phyloP scores from a whole-genome alignment of 164 flowering plant genomes.

The Protea cynaroides region DNA sequence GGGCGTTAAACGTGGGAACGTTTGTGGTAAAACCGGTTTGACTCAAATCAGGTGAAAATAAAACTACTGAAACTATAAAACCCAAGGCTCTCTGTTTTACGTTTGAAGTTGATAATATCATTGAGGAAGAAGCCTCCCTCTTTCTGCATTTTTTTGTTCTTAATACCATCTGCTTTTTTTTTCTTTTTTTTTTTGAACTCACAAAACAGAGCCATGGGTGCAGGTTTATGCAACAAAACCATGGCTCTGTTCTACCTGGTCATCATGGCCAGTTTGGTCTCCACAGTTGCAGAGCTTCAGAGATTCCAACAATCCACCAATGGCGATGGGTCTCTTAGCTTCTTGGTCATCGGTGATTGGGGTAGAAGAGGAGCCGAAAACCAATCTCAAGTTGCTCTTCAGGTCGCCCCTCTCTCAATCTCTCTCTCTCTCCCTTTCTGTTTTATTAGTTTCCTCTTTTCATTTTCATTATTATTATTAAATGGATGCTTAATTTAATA shows the following conservation, averaged over 20 bases:
- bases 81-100: too few species aligned
- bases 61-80: too few species aligned
- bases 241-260: neutral
- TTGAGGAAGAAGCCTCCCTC: too few species aligned
- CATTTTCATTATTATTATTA: too few species aligned
- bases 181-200: too few species aligned
- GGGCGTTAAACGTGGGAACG: too few species aligned
- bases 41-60: too few species aligned
- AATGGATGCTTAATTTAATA: too few species aligned
- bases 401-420: slow-evolving; percentile 18
- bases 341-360: slow-evolving; percentile 55
- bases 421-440: neutral
- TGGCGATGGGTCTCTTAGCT: slow-evolving; percentile 38
- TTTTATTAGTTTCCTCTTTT: neutral
- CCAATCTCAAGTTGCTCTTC: slow-evolving; percentile 39
- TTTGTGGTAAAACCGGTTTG: too few species aligned
- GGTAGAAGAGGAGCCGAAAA: slow-evolving; percentile 46
- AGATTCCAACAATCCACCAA: slow-evolving; percentile 26
- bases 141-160: too few species aligned
- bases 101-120: too few species aligned
- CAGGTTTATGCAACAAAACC: neutral
- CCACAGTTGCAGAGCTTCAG: slow-evolving; percentile 24
- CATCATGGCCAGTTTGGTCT: neutral
- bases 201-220: neutral
- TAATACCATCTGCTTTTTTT: too few species aligned